These are phyloP conservation scores for Globisporangium sylvaticum DNA, from an alignment of 352 stramenopile genomes.

Conservation along the genomic window DNA sequence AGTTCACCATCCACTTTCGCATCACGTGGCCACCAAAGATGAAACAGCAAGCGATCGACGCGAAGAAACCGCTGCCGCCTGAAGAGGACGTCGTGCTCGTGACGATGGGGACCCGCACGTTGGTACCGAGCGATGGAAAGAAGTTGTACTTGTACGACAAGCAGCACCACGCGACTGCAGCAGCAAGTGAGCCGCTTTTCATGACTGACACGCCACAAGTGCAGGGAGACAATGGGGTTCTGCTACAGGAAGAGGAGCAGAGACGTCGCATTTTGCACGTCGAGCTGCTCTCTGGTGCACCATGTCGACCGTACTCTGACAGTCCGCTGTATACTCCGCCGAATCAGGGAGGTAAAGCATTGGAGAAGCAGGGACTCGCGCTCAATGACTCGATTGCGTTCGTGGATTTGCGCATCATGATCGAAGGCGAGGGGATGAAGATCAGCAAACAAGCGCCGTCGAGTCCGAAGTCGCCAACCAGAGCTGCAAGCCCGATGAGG, in stretches of 20 bases:
- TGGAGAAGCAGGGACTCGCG: slow-evolving; percentile 22
- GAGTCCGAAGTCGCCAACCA: slow-evolving; percentile 3
- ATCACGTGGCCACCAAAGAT: slow-evolving; percentile 62
- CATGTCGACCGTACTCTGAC: slow-evolving; percentile 70
- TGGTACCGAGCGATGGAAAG: slow-evolving; percentile 73
- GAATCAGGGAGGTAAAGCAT: slow-evolving; percentile 21
- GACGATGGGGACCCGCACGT: slow-evolving; percentile 58
- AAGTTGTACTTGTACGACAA: slow-evolving; percentile 74
- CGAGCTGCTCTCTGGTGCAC: slow-evolving; percentile 56
- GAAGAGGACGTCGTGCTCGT: slow-evolving; percentile 78
- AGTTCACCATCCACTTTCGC: slow-evolving; percentile 86
- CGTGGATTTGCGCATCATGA: slow-evolving; percentile 48
- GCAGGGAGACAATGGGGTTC: slow-evolving; percentile 2
- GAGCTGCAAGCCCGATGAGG: neutral
- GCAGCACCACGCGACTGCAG: slow-evolving; percentile 33
- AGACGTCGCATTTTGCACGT: slow-evolving; percentile 52
- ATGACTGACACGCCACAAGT: slow-evolving; percentile 6
- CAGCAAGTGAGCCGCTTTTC: slow-evolving; percentile 18
- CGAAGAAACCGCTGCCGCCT: slow-evolving; percentile 43
- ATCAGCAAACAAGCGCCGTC: neutral
- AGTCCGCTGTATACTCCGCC: slow-evolving; percentile 67
- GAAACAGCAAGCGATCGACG: slow-evolving; percentile 57
- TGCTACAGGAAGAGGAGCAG: slow-evolving; percentile 16
- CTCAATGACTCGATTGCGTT: slow-evolving; percentile 63
- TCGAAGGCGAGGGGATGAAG: slow-evolving; percentile 24